Conservation (phyloP, 208 protist genomes). For the Sergeia podlipaevii region DNA sequence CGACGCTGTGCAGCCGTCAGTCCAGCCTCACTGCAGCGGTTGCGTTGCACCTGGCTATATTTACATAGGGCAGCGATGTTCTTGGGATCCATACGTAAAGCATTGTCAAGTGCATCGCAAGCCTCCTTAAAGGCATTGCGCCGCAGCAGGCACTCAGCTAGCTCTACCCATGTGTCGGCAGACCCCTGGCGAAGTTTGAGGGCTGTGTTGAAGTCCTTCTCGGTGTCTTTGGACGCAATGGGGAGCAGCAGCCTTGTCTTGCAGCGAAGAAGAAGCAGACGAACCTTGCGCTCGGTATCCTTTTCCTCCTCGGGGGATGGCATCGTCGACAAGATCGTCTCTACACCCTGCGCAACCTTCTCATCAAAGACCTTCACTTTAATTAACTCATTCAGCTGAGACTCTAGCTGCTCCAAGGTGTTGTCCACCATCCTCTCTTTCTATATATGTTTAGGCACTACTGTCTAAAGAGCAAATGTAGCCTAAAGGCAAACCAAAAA, state of each 20-base stretch:
- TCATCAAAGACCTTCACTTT: constrained; percentile 62
- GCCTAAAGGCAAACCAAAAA: no score
- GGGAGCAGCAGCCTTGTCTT: constrained; percentile 59
- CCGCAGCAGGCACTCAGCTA: constrained; percentile 71
- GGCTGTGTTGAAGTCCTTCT: constrained; percentile 65
- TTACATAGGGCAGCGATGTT: constrained; percentile 63
- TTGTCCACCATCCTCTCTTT: no score
- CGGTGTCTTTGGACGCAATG: constrained; percentile 63
- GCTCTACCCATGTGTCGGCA: constrained; percentile 66
- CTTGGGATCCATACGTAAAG: constrained; percentile 34
- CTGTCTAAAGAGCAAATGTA: no score
- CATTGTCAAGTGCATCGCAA: constrained; percentile 67
- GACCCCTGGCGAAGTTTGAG: constrained; percentile 58
- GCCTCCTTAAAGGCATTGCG: constrained; percentile 77
- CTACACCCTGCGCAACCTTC: constrained; percentile 31
- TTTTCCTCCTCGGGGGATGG: constrained; percentile 45
- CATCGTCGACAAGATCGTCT: constrained; percentile 37
- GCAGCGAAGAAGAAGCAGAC: constrained; percentile 59
- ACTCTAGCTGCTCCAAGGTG: constrained; percentile 43
- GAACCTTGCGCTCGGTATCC: constrained; percentile 44
- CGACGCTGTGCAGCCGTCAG: constrained; percentile 39
- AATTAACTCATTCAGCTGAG: constrained; percentile 42
- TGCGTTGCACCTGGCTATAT: constrained; percentile 81
- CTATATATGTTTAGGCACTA: no score
- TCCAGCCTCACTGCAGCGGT: constrained; percentile 48